phyloP scores from a whole-genome alignment of 2,329 filamentous ascomycete species.

The Sclerotinia glacialis region DNA sequence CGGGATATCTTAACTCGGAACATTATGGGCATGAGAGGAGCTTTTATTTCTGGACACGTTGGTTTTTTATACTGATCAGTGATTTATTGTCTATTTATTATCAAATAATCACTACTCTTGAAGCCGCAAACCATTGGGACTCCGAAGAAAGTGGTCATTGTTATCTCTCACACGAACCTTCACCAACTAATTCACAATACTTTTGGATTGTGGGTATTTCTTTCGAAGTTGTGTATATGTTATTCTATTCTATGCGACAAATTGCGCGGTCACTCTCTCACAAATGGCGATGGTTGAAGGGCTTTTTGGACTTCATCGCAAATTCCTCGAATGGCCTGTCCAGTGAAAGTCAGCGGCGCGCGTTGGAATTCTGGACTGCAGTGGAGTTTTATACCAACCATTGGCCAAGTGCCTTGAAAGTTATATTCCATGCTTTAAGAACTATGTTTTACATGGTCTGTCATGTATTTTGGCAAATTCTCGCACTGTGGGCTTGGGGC shows the following conservation, averaged over 20 bases:
- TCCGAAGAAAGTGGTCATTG: conserved; percentile 21
- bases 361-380: not conserved
- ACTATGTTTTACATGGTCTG: not conserved
- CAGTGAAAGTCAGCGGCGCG: not conserved
- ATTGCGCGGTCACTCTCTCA: not conserved
- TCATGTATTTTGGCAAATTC: conserved; percentile 11
- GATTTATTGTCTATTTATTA: conserved; percentile 20
- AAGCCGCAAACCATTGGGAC: conserved; percentile 23
- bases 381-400: not conserved
- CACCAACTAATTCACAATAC: conserved; percentile 14
- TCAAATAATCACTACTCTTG: conserved; percentile 11
- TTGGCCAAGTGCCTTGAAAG: not conserved
- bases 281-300: conserved; percentile 1
- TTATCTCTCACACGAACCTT: conserved; percentile 23
- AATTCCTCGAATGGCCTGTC: not conserved
- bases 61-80: conserved; percentile 13
- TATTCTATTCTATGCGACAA: conserved; percentile 5
- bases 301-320: not conserved
- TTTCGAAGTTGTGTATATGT: conserved; percentile 20
- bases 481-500: conserved; percentile 24
- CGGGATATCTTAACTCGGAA: conserved; percentile 19
- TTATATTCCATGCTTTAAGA: not conserved
- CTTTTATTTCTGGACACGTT: conserved; percentile 23
- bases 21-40: conserved; percentile 15
- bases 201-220: conserved; percentile 24